These are phyloP conservation scores for Salisapilia sapeloensis DNA, from an alignment of 352 stramenopile genomes.

Conservation along the genomic window DNA sequence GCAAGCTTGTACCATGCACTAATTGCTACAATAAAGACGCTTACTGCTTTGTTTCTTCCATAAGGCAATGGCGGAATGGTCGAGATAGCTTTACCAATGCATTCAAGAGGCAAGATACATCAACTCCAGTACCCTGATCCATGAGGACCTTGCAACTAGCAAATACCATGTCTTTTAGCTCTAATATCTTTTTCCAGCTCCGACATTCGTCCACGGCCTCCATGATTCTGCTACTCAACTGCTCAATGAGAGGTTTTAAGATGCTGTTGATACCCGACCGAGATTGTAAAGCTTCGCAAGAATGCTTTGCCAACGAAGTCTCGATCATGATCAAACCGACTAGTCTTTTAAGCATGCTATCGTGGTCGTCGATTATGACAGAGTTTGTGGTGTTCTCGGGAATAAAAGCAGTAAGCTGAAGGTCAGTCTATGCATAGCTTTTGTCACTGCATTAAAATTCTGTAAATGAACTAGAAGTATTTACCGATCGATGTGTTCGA, in stretches of 20 bases:
- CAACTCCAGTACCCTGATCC: slow-evolving; percentile 65
- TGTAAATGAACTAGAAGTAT: no score
- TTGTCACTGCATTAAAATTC: no score
- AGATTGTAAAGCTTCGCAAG: slow-evolving; percentile 45
- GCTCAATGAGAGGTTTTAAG: slow-evolving; percentile 64
- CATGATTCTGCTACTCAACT: slow-evolving; percentile 47
- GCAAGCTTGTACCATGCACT: background rate
- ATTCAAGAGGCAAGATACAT: slow-evolving; percentile 38
- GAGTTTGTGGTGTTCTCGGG: no score
- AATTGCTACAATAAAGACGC: background rate
- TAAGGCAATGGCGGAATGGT: slow-evolving; percentile 39
- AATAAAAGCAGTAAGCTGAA: slow-evolving; percentile 59
- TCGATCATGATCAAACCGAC: slow-evolving; percentile 59
- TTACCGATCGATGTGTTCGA: slow-evolving; percentile 60
- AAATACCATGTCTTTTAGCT: slow-evolving; percentile 49
- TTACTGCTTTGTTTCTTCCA: slow-evolving; percentile 47
- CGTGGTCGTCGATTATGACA: slow-evolving; percentile 43
- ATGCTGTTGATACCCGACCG: slow-evolving; percentile 72
- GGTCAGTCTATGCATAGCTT: slow-evolving; percentile 60
- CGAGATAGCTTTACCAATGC: slow-evolving; percentile 45
- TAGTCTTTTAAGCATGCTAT: slow-evolving; percentile 69
- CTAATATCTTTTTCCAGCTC: slow-evolving; percentile 38
- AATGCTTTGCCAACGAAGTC: slow-evolving; percentile 53
- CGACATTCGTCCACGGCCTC: no score
- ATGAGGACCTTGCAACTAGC: slow-evolving; percentile 34